Base-by-base conservation (phyloP, 768 basidiomycete species). In the Leucosporidium yakuticum region DNA sequence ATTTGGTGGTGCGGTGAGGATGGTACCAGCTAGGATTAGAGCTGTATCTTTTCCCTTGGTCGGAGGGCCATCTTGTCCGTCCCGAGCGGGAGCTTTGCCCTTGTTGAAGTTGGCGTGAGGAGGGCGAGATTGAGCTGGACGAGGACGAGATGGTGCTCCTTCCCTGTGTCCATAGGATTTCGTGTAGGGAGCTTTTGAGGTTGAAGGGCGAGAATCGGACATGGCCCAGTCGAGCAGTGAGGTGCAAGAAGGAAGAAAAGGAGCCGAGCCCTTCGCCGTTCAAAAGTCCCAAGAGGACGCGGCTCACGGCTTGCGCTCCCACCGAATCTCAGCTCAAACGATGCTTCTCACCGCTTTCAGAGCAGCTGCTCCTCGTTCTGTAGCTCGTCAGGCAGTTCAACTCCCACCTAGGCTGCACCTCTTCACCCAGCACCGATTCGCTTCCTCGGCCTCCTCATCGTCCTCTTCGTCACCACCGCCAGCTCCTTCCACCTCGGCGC, bases 11-110 rank as follows among this genome's bases (percentile, higher is more conserved):
- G 34, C 2, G 1, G 53, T 19, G 32, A 64, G 63, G 4, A 29
- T 36, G 23, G 49, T 54, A 47, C 54, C 49, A 21, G 62, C 32
- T 31, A 68, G 50, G 39, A 60, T 48, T 59, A 68, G 64, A 3
- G 62, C 36, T 48, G 39, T 44, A 44, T 44, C 39, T 15, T 44
- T 44, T 44, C 39, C 39, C 39, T 57, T 32, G 12, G 27, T 20
- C 21, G 56, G 17, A 36, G 27, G 53, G 25, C 53, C 27, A 29
- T 54, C 53, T 15, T 54, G 19, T 54, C 15, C 27, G 15, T 54
- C 31, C 27, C n/a, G 53, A 29, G 27, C 27, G 2, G 25, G 53
- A 54, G 53, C 39, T 44, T 44, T 44, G 39, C 39, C 39, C 39
- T 44, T 44, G 39, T 44, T 44, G 39, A 54, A 17, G 53, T 6